These are phyloP conservation scores for Hypoxylon rickii DNA, from an alignment of 495 filamentous ascomycete species.

Conservation along the genomic window DNA sequence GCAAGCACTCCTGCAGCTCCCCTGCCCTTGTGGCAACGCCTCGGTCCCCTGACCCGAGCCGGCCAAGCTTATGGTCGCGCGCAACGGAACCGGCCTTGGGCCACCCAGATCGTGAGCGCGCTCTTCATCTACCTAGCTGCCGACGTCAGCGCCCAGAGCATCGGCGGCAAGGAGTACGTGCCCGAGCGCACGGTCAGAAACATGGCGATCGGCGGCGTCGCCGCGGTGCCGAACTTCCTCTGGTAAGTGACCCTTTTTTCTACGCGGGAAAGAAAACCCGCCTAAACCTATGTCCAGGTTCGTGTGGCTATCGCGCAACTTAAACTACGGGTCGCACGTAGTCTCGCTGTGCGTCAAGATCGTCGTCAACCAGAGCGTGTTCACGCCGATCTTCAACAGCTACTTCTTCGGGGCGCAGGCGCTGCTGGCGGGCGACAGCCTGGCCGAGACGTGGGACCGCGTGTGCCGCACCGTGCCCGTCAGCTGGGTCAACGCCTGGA, in stretches of 20 bases:
- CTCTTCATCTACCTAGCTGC: conserved; percentile 79
- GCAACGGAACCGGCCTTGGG: conserved; percentile 71
- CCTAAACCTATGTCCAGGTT: conserved; percentile 60
- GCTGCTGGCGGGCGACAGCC: conserved; percentile 60
- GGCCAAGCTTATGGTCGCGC: conserved; percentile 72
- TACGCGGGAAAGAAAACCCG: neutral
- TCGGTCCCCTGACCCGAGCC: conserved; percentile 61
- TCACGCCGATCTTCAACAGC: conserved; percentile 85
- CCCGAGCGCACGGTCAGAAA: conserved; percentile 70
- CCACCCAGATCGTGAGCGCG: conserved; percentile 73
- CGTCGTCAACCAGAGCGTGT: conserved; percentile 76
- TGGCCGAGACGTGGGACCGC: conserved; percentile 67
- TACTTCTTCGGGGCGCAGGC: conserved; percentile 92
- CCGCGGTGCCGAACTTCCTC: conserved; percentile 76
- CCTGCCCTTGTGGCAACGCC: conserved; percentile 54
- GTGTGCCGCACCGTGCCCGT: conserved; percentile 76
- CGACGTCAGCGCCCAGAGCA: conserved; percentile 77
- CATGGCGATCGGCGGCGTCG: conserved; percentile 70
- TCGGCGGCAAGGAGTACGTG: conserved; percentile 66
- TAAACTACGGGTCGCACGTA: conserved; percentile 77
- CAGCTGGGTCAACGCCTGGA: conserved; percentile 77
- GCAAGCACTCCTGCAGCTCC: conserved; percentile 31
- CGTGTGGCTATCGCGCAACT: conserved; percentile 74
- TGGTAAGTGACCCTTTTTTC: conserved; percentile 59
- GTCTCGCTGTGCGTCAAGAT: conserved; percentile 77